Evolutionary conservation across 192 early-diverging fungal species (phyloP).

Genomic region (Kickxella alabastrina): DNA sequence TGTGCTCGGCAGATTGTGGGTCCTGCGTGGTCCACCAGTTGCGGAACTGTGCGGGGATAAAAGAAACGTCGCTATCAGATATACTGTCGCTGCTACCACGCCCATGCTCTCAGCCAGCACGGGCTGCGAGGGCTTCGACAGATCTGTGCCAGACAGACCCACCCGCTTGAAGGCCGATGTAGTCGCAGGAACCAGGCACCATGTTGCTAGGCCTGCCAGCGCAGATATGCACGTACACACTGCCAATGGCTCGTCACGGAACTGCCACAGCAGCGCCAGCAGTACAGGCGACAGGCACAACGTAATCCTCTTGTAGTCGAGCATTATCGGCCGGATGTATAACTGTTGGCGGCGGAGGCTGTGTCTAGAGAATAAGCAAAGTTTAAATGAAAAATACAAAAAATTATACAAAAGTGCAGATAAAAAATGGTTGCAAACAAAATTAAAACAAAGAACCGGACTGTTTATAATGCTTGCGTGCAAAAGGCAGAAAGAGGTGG

Average conservation of each 20-base stretch:
- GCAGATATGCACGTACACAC: slow-evolving; percentile 66
- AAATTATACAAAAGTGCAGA: background rate
- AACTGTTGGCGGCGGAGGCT: background rate
- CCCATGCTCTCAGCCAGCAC: slow-evolving; percentile 88
- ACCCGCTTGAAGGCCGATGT: slow-evolving; percentile 69
- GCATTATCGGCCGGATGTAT: slow-evolving; percentile 4
- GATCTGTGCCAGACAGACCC: slow-evolving; percentile 74
- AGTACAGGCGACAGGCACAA: slow-evolving; percentile 37
- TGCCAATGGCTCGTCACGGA: slow-evolving; percentile 67
- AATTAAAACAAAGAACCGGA: no score
- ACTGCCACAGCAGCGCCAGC: slow-evolving; percentile 55
- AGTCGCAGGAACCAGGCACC: slow-evolving; percentile 64
- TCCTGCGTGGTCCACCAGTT: slow-evolving; percentile 61
- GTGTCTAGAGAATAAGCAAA: background rate
- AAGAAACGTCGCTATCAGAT: slow-evolving; percentile 85
- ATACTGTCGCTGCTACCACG: slow-evolving; percentile 80
- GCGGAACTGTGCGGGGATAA: slow-evolving; percentile 93
- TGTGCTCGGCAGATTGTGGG: background rate
- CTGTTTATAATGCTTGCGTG: no score
- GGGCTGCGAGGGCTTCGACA: slow-evolving; percentile 70
- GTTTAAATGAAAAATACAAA: slow-evolving; percentile 5
- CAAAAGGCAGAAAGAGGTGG: no score
- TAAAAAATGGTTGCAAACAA: no score
- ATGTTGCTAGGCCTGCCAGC: slow-evolving; percentile 70
- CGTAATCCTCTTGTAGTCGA: slow-evolving; percentile 24